phyloP scores from a whole-genome alignment of 106 monocot genomes.

The Iris macrosiphon region DNA sequence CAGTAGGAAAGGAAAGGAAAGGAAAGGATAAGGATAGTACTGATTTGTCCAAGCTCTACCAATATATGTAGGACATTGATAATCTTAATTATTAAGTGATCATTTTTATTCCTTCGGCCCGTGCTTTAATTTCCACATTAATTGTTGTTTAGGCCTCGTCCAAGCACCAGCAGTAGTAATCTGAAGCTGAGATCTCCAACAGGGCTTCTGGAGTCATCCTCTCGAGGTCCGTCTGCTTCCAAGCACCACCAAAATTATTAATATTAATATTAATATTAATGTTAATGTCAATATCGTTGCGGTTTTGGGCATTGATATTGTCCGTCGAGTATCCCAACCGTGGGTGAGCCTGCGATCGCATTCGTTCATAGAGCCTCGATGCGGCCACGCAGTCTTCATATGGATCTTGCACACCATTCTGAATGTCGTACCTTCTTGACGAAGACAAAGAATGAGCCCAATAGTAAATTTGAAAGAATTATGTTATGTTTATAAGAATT shows the following conservation, averaged over 20 bases:
- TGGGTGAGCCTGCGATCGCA: conserved; percentile 30
- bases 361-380: conserved; percentile 41
- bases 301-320: conserved; percentile 29
- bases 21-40: no score
- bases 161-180: conserved; percentile 40
- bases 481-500: no score
- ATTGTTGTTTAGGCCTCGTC: conserved; percentile 9
- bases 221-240: conserved; percentile 23
- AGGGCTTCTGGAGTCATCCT: conserved; percentile 29
- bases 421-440: conserved; percentile 62
- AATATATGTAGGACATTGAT: not conserved
- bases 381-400: conserved; percentile 54
- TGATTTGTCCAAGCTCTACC: no score
- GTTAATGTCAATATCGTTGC: conserved; percentile 18
- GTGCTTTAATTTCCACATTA: not conserved
- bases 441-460: no score
- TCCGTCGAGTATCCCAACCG: conserved; percentile 2
- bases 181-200: conserved; percentile 19
- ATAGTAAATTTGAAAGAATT: no score
- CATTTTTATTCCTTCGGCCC: no score
- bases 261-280: no score
- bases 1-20: no score
- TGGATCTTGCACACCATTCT: conserved; percentile 45
- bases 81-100: not conserved
- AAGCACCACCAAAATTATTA: no score